Base-by-base conservation (phyloP, 2,329 filamentous ascomycete species). In the Didymella segeticola region DNA sequence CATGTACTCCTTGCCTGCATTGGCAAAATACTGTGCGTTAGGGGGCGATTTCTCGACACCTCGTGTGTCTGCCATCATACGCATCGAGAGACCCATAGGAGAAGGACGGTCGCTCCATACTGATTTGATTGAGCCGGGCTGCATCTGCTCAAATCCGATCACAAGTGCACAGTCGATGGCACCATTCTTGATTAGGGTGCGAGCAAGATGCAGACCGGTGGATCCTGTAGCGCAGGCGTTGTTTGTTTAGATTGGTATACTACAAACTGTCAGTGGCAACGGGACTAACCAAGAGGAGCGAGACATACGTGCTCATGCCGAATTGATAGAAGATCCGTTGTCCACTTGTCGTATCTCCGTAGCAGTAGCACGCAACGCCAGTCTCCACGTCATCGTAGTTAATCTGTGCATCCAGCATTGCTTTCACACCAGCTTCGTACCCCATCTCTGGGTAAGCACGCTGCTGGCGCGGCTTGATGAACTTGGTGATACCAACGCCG, bases 241-340 rank as follows among this genome's bases (percentile, higher is more conserved):
- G 83, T 97, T 97, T 69, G 96, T 91, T 82, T 95, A 93, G 73
- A 98, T 92, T 68, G 93, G 93, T 65, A 98, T 96, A 12, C 68
- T 70, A 30, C 29, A 0, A 1, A 0, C 71, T 87, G 34, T 63
- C 29, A 66, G 45, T 22, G 15, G 42, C n/a, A 14, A 22, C 14
- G 12, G 12, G 34, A 23, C 23, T 10, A 7, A n/a, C n/a, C n/a
- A 10, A n/a, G 6, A 22, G 4, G 11, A 23, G 7, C 37, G 10
- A 23, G 19, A 51, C 66, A 7, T 61, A 70, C 66, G 64, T 82
- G 46, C 91, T 96, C 88, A 97, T 92, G 79, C 93, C 93, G 74
- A 98, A 96, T 78, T 97, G 93, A 78, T 98, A 98, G 78, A 98
- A 96, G 67, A 97, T 91, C 57, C 93, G 87, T 80, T 97, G 93